Base-by-base conservation (phyloP, 495 filamentous ascomycete genomes). In the Penicillium cataractarum region DNA sequence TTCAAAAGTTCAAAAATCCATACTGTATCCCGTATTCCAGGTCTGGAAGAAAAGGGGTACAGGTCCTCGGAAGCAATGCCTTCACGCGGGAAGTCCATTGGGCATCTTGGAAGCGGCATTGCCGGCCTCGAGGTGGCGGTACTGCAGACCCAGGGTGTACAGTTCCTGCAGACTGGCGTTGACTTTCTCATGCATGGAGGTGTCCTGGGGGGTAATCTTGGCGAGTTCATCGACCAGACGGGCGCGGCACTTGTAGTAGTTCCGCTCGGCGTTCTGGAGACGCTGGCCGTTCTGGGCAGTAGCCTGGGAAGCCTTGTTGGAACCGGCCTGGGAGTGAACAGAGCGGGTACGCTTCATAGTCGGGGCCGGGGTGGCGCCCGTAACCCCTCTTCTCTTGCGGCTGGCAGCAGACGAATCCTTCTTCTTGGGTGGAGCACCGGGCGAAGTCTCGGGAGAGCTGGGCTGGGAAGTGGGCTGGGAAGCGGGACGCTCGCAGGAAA, bases 301-400 rank as follows among this genome's bases (percentile, higher is more conserved):
- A 27, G 64, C 64, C 46, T 76, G 74, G 40, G 62, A 64, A 42
- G 74, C 74, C 70, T 80, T 82, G 46, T 72, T 37, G 6, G 73
- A 63, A 48, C 67, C 73, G 35, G 70, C 54, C 58, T 80, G 78
- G 55, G 77, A 80, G 63, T 78, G 73, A 19, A 76, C 71, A 31
- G 79, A 82, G 60, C 78, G 77, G 31, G 77, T 80, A 42, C 78
- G 75, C 74, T 80, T 82, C 79, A 82, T 82, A 44, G 73, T 73
- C 19, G 72, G 72, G 17, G 77, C 76, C 6, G 74, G 73, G 35
- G 71, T 73, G 55, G 75, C 66, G 29, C 77, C 74, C 6, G 75
- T 73, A 42, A 80, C 76, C 55, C 71, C 64, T 61, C 68, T 60
- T 31, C 76, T 72, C 71, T 80, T 82, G 62, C 79, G 79, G 49